These are phyloP conservation scores for Staphylotrichum longicolle DNA, from an alignment of 495 filamentous ascomycete species.

Conservation along the genomic window DNA sequence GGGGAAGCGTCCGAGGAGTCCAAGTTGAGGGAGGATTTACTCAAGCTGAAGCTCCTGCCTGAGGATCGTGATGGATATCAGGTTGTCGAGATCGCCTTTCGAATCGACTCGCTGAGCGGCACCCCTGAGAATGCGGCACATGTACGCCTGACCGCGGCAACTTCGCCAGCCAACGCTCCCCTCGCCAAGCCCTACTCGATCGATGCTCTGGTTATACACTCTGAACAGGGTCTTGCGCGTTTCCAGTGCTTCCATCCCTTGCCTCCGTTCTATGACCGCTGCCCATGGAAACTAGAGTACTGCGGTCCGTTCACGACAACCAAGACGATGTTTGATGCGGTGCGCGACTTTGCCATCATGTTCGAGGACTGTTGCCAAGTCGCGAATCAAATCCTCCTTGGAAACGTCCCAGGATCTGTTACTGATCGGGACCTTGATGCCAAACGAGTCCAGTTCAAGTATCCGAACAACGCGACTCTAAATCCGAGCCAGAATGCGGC, in stretches of 20 bases:
- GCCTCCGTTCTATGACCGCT: slow-evolving; percentile 41
- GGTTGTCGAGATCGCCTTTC: slow-evolving; percentile 36
- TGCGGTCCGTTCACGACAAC: slow-evolving; percentile 45
- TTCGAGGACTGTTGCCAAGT: slow-evolving; percentile 36
- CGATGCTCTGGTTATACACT: slow-evolving; percentile 41
- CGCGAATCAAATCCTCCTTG: slow-evolving; percentile 31
- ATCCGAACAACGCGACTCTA: slow-evolving; percentile 23
- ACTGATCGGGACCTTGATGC: background rate
- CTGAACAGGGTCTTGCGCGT: slow-evolving; percentile 36
- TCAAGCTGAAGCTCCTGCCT: slow-evolving; percentile 30
- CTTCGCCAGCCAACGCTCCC: slow-evolving; percentile 37
- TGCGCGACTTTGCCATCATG: slow-evolving; percentile 36
- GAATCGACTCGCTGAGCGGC: slow-evolving; percentile 43
- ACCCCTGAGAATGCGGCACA: slow-evolving; percentile 40
- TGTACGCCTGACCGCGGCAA: slow-evolving; percentile 42
- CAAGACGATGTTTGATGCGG: slow-evolving; percentile 48
- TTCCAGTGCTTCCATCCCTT: slow-evolving; percentile 47
- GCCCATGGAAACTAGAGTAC: slow-evolving; percentile 44
- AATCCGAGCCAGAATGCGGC: slow-evolving; percentile 50
- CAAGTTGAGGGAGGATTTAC: slow-evolving; percentile 31
- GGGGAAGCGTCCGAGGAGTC: slow-evolving; percentile 41
- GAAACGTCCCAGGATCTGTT: slow-evolving; percentile 11
- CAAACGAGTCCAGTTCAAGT: background rate
- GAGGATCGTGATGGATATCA: slow-evolving; percentile 24
- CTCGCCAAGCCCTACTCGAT: slow-evolving; percentile 35